Evolutionary conservation across 495 filamentous ascomycete species (phyloP).

Genomic region (Xylaria bambusicola): DNA sequence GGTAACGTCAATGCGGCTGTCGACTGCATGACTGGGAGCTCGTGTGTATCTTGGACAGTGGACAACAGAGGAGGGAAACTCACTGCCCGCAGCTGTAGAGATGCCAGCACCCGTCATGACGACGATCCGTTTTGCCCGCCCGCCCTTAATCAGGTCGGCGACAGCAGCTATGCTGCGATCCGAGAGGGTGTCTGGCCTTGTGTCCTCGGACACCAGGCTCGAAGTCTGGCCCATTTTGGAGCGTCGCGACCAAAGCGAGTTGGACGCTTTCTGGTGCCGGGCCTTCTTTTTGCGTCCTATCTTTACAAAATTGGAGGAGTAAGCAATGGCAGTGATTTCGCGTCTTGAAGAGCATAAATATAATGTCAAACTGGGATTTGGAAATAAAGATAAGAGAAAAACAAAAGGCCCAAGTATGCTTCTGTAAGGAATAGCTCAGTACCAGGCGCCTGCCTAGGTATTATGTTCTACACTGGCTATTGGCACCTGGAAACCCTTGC

Average conservation of each 20-base stretch:
- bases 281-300: constrained; percentile 35
- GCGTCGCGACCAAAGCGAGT: constrained; percentile 25
- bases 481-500: too few species aligned
- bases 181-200: constrained; percentile 62
- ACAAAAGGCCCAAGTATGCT: too few species aligned
- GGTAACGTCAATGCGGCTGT: too few species aligned
- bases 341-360: background rate
- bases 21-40: too few species aligned
- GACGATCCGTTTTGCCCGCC: constrained; percentile 67
- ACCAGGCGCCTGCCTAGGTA: too few species aligned
- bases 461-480: too few species aligned
- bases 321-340: background rate
- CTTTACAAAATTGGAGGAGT: constrained; percentile 1
- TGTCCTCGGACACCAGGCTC: constrained; percentile 15
- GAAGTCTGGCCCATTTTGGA: constrained; percentile 50
- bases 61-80: constrained; percentile 19
- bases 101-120: constrained; percentile 76
- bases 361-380: too few species aligned
- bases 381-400: too few species aligned
- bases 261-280: constrained; percentile 34
- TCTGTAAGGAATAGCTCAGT: too few species aligned
- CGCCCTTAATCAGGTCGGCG: constrained; percentile 72
- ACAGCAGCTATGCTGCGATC: constrained; percentile 69
- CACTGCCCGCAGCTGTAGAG: constrained; percentile 60
- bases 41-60: background rate